Base-by-base conservation (phyloP, 441 rosid species). In the Viola pubescens region DNA sequence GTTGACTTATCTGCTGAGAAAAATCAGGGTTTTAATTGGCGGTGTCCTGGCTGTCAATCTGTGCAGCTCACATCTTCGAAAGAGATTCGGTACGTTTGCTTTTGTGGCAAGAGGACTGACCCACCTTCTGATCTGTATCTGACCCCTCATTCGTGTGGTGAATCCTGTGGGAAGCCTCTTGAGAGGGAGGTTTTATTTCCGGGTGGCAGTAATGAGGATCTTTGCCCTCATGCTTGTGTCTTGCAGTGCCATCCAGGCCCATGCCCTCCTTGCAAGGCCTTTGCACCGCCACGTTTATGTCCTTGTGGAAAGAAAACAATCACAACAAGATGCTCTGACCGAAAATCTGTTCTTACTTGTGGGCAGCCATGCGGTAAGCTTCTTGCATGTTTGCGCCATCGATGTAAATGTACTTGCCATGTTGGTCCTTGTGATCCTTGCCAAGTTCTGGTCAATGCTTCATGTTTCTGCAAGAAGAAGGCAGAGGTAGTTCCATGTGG, bases 191-290 rank as follows among this genome's bases (percentile, higher is more conserved):
- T 72, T 61, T 70, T 63, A 4, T 61, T 66, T 52, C 58, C 75
- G 42, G 79, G 65, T 59, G 70, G 49, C 57, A 73, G 65, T 57
- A 63, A 73, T 56, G 95, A 91, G 58, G 83, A 87, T 75, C 71
- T 73, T 63, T 94, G 99, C 48, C 98, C 96, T 64, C 99, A 91
- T 76, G 67, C 75, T 66, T 94, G 99, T 75, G 97, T 91, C 58
- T 70, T 94, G 88, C 98, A 87, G 72, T 94, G 98, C 68, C 99
- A 94, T 58, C 99, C 96, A 37, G 99, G 98, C 50, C 99, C 99
- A 26, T 94, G 99, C 76, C 98, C 99, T 74, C 96, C 99, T 39
- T 91, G 96, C 67, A 94, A 87, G 77, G 87, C 91, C 11, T 94
- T 94, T 79, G 94, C 98, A 54, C 98, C 91, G n/a, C 85, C 95